phyloP scores from a whole-genome alignment of 1,284 basidiomycete genomes.

The Ustilago sp. region DNA sequence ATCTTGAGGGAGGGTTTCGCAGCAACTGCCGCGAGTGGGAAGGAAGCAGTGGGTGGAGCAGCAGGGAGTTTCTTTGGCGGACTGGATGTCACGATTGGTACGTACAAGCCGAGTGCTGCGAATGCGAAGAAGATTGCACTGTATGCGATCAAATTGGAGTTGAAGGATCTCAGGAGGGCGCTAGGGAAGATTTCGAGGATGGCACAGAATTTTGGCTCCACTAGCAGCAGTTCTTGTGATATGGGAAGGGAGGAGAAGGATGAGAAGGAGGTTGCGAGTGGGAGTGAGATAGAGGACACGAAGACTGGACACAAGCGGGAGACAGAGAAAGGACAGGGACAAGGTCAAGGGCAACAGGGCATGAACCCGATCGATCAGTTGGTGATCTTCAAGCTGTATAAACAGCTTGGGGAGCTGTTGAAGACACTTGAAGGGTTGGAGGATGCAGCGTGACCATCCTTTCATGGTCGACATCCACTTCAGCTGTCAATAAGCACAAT shows the following conservation, averaged over 20 bases:
- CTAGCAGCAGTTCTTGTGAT: neutral
- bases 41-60: neutral
- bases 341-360: neutral
- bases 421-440: conserved; percentile 63
- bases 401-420: conserved; percentile 61
- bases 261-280: neutral
- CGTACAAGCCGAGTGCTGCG: conserved; percentile 51
- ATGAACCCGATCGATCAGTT: conserved; percentile 67
- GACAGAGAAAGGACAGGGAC: conserved; percentile 6
- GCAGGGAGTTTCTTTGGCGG: conserved; percentile 32
- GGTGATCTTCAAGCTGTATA: conserved; percentile 63
- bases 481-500: too few relatives aligned
- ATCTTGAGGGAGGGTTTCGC: conserved; percentile 62
- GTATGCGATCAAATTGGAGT: conserved; percentile 67
- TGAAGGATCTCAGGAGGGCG: conserved; percentile 62
- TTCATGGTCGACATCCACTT: neutral
- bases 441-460: conserved; percentile 21
- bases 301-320: neutral
- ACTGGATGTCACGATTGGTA: conserved; percentile 64
- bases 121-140: conserved; percentile 67
- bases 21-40: conserved; percentile 9
- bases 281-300: neutral
- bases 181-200: conserved; percentile 58
- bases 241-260: neutral
- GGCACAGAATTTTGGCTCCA: conserved; percentile 36